A percentile compares a stretch with the other conserved stretches of the same genome.
Evolutionary conservation across 345 rosid genomes (phyloP).

Genomic region (Heritiera fomes): DNA sequence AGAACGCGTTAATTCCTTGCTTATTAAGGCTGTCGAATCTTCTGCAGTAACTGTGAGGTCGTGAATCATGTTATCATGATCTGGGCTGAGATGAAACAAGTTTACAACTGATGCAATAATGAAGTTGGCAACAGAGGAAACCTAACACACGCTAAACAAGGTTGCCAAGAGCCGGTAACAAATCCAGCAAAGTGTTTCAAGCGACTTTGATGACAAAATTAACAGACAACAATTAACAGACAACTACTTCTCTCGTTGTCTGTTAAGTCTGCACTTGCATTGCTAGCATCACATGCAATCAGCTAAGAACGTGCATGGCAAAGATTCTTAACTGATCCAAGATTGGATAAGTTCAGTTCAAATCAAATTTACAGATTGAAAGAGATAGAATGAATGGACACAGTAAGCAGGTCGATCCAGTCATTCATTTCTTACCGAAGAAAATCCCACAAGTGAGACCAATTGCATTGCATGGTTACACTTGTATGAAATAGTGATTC

Average conservation of each 20-base stretch:
- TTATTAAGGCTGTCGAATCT: not conserved
- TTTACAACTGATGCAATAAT: not conserved
- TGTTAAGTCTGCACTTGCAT: not conserved
- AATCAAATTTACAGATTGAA: not conserved
- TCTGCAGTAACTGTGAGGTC: not conserved
- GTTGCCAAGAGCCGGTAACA: not conserved
- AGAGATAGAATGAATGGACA: not conserved
- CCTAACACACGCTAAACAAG: slow-evolving; percentile 18
- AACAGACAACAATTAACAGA: not conserved
- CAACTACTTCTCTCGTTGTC: too few species aligned
- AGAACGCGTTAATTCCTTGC: not conserved
- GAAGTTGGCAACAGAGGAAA: not conserved
- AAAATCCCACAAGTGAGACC: not conserved
- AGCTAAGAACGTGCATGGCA: not conserved
- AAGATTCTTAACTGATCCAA: not conserved
- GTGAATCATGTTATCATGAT: not conserved
- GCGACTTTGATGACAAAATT: slow-evolving; percentile 20
- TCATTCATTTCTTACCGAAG: not conserved
- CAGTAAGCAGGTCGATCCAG: not conserved
- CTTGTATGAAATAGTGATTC: not conserved
- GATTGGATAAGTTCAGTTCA: not conserved
- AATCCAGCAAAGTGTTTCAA: slow-evolving; percentile 20
- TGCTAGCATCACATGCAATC: not conserved
- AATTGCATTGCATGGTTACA: not conserved
- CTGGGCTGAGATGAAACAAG: not conserved